Conservation (phyloP, 1,139 yeast species). For the Pneumocystis murina region DNA sequence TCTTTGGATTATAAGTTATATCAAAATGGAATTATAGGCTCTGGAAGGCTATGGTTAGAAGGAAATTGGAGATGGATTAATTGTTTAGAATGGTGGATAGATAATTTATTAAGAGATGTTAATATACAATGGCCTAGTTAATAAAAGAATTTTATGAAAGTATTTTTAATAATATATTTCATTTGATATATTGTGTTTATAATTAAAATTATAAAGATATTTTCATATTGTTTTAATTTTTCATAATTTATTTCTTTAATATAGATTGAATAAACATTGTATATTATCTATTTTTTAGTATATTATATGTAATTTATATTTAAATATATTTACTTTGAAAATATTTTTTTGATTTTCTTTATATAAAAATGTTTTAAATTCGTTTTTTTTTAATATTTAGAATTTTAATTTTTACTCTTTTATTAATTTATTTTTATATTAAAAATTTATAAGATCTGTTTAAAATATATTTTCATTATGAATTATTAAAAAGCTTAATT, state of each 20-base stretch:
- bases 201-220: background rate
- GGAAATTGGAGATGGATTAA: background rate
- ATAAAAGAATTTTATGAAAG: background rate
- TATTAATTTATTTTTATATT: too few relatives aligned
- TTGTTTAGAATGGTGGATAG: background rate
- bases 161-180: background rate
- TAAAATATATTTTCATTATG: too few relatives aligned
- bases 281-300: background rate
- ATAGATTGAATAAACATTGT: too few relatives aligned
- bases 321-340: background rate
- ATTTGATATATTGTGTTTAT: background rate
- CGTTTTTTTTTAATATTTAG: too few relatives aligned
- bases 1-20: background rate
- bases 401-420: too few relatives aligned
- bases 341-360: too few relatives aligned
- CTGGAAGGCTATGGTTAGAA: background rate
- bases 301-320: background rate
- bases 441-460: too few relatives aligned
- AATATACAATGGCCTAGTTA: background rate
- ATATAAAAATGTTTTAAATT: too few relatives aligned
- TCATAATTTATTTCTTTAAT: background rate
- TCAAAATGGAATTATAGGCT: background rate
- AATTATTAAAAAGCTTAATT: slow-evolving; percentile 67
- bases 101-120: background rate
- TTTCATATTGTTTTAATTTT: background rate